Conservation (phyloP, 441 rosid genomes). For the Adansonia rubrostipa region DNA sequence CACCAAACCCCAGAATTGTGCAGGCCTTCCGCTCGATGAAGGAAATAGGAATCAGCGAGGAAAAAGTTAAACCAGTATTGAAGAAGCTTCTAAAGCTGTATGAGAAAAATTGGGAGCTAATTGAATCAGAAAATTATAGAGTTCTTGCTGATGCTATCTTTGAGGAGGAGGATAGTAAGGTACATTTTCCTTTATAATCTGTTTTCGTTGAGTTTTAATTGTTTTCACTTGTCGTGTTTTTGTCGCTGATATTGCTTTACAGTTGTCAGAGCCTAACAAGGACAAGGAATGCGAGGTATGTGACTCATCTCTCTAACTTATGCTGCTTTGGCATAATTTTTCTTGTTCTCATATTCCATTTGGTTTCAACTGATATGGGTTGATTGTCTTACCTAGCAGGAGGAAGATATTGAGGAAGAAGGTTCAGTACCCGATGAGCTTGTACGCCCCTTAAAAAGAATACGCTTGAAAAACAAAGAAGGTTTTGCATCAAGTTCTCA, state of each 20-base stretch:
- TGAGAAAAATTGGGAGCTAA: constrained; percentile 80
- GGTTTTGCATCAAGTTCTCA: constrained; percentile 35
- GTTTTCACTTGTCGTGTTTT: constrained; percentile 25
- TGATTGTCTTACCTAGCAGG: constrained; percentile 39
- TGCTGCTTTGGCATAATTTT: constrained; percentile 20
- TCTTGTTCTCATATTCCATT: constrained; percentile 10
- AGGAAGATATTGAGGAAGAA: constrained; percentile 53
- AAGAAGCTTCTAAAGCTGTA: constrained; percentile 64
- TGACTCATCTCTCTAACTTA: constrained; percentile 16
- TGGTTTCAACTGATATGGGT: constrained; percentile 17
- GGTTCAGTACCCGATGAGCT: constrained; percentile 46
- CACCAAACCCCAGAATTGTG: constrained; percentile 52
- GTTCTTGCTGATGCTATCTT: constrained; percentile 89
- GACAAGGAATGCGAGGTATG: constrained; percentile 43
- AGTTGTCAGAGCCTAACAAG: constrained; percentile 46
- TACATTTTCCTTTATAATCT: constrained; percentile 31
- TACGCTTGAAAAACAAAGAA: constrained; percentile 56
- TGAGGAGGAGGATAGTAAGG: constrained; percentile 75
- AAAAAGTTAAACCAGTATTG: constrained; percentile 65
- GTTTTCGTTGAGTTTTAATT: constrained; percentile 18
- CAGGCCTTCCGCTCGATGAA: constrained; percentile 75
- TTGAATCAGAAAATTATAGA: constrained; percentile 81
- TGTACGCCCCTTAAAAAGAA: constrained; percentile 70
- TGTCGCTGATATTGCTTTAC: constrained; percentile 27
- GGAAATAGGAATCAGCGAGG: constrained; percentile 58